Conservation (phyloP, 139 green algal species). For the Haematococcus lacustris region DNA sequence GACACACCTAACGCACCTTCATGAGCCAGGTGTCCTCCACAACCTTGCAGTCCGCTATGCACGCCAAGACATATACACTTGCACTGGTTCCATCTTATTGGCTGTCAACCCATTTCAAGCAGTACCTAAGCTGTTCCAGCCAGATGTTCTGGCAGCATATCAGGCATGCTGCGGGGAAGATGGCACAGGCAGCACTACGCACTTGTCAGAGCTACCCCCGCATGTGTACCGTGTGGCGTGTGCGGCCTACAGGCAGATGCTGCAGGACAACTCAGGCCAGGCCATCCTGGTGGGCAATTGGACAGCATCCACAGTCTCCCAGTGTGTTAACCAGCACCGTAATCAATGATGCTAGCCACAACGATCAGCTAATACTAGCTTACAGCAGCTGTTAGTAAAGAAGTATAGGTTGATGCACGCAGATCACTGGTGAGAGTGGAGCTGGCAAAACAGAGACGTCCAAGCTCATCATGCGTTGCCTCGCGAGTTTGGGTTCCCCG, state of each 20-base stretch:
- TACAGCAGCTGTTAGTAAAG: too few species aligned
- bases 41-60: constrained; percentile 73
- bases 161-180: too few species aligned
- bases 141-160: too few species aligned
- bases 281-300: constrained; percentile 82
- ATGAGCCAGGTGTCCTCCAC: constrained; percentile 91
- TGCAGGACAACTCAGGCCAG: constrained; percentile 57
- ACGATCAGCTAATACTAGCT: too few species aligned
- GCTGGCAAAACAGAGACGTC: constrained; percentile 98
- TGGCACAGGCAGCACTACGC: too few species aligned
- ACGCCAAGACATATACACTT: constrained; percentile 85
- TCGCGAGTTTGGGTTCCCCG: constrained; percentile 42
- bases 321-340: too few species aligned
- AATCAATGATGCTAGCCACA: too few species aligned
- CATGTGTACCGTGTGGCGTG: constrained; percentile 86
- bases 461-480: constrained; percentile 95
- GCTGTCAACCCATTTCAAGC: constrained; percentile 81
- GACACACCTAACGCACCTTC: constrained; percentile 90
- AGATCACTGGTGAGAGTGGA: constrained; percentile 88
- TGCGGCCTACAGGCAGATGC: constrained; percentile 74
- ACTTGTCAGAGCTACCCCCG: constrained; percentile 75
- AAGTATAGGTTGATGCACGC: too few species aligned
- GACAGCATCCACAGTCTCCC: too few species aligned
- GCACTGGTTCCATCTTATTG: constrained; percentile 85
- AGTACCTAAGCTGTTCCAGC: constrained; percentile 72